These are phyloP conservation scores for Boletus rex-veris DNA, from an alignment of 768 basidiomycete species.

Conservation along the genomic window DNA sequence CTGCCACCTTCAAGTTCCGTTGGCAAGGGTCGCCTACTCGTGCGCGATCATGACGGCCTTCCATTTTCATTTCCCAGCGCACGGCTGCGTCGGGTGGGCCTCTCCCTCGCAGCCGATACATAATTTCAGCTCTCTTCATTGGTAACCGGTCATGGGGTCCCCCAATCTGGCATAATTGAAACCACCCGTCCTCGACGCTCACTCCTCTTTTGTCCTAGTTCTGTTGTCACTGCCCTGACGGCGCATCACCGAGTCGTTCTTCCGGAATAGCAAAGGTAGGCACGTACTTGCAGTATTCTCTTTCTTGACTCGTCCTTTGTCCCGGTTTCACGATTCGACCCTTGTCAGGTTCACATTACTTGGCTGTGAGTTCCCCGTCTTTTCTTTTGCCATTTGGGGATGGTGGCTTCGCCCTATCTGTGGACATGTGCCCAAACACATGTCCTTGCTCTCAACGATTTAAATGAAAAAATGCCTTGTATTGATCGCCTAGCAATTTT, in stretches of 20 bases:
- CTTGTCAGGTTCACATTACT: conserved; percentile 2
- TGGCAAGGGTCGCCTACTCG: conserved; percentile 12
- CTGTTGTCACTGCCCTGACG: background rate
- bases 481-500: conserved; percentile 19
- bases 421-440: conserved; percentile 20
- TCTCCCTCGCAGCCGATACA: conserved; percentile 16
- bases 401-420: conserved; percentile 7
- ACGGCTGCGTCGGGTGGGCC: conserved; percentile 10
- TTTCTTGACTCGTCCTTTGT: too few species aligned
- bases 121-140: conserved; percentile 8
- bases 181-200: background rate
- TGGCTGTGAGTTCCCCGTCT: conserved; percentile 22
- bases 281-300: too few species aligned
- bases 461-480: conserved; percentile 26
- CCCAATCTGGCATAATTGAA: conserved; percentile 7
- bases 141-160: background rate
- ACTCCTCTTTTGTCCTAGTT: too few species aligned
- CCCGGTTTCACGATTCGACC: conserved; percentile 2
- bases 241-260: background rate
- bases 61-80: conserved; percentile 19
- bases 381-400: conserved; percentile 15
- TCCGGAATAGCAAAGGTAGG: too few species aligned
- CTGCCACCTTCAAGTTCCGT: conserved; percentile 17
- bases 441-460: conserved; percentile 3
- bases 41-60: conserved; percentile 16